Base-by-base conservation (phyloP, 2,329 filamentous ascomycete species). In the Paraphoma sp. region DNA sequence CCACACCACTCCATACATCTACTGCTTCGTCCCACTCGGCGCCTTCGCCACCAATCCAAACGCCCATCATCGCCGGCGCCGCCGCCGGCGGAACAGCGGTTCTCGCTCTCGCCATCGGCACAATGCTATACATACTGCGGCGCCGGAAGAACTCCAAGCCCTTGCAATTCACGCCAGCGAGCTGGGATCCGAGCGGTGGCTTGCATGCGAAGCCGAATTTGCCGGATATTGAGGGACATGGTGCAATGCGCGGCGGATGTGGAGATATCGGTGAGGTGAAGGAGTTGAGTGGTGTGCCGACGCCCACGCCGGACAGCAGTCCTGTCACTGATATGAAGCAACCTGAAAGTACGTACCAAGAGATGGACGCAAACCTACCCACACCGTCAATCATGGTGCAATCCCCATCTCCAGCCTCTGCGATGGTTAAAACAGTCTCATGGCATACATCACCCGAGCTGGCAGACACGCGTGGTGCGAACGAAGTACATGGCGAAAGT, bases 1-100 rank as follows among this genome's bases (percentile, higher is more conserved):
- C 40, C 10, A 17, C n/a, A 42, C 3, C 16, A 14, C 3, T 42
- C 11, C 33, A 11, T n/a, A 38, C 33, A 6, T 38, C 33, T 38
- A 11, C 33, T 11, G 10, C 33, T n/a, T 43, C 8, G 12, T 9
- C 33, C 10, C 10, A 38, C 10, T n/a, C 10, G 3, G 23, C 23
- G 23, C 5, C 48, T 6, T 12, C 28, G 29, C 43, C 38, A 18
- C 14, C 8, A 41, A 18, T 62, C 9, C 52, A 55, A 11, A 57
- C 58, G 3, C 43, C 62, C 8, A 56, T 57, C 2, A 65, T 70
- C 4, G 59, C 59, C 3, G 69, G 63, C 1, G 56, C 56, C 54
- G 62, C 62, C 28, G 54, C 62, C 2, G 67, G 62, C 43, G 53
- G 64, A 41, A 48, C 54, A 4, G 44, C 45, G 0, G 44, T 62